A percentile compares a stretch with the other conserved stretches of the same genome.
Conservation (phyloP, 208 protist genomes). For the Naegleria gruberi region DNA sequence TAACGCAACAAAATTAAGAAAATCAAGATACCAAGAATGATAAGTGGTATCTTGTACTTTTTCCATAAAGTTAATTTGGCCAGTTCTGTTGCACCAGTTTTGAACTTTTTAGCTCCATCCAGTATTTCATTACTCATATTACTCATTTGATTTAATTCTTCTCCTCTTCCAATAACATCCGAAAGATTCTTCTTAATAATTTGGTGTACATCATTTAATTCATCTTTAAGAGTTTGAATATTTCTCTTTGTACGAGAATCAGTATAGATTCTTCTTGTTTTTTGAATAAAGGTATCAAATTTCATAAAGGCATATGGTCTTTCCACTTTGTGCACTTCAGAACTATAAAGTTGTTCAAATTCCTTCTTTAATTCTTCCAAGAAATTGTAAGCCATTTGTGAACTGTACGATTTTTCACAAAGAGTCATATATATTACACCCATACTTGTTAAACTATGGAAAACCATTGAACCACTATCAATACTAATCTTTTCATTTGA, state of each 20-base stretch:
- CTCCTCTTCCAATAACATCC: constrained; percentile 16
- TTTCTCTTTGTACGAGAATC: constrained; percentile 6
- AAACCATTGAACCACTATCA: neutral
- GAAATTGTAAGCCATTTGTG: constrained; percentile 18
- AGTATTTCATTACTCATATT: neutral
- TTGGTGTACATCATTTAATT: constrained; percentile 11
- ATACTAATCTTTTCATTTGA: neutral
- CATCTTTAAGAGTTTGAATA: constrained; percentile 16
- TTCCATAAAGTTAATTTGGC: neutral
- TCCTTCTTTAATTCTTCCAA: constrained; percentile 21
- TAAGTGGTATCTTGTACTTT: neutral
- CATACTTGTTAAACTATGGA: neutral
- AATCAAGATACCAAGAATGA: neutral
- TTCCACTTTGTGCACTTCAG: constrained; percentile 17
- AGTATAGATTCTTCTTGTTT: constrained; percentile 10
- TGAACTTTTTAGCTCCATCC: neutral
- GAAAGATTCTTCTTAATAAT: constrained; percentile 15
- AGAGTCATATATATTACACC: constrained; percentile 6
- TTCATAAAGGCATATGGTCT: constrained; percentile 22
- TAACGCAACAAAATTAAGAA: neutral
- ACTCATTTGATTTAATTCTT: constrained; percentile 5
- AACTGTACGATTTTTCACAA: neutral
- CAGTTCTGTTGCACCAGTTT: neutral
- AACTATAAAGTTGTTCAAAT: constrained; percentile 13
- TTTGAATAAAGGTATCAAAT: constrained; percentile 29